These are phyloP conservation scores for Mariannaea sp. DNA, from an alignment of 2,329 filamentous ascomycete species.

Conservation along the genomic window DNA sequence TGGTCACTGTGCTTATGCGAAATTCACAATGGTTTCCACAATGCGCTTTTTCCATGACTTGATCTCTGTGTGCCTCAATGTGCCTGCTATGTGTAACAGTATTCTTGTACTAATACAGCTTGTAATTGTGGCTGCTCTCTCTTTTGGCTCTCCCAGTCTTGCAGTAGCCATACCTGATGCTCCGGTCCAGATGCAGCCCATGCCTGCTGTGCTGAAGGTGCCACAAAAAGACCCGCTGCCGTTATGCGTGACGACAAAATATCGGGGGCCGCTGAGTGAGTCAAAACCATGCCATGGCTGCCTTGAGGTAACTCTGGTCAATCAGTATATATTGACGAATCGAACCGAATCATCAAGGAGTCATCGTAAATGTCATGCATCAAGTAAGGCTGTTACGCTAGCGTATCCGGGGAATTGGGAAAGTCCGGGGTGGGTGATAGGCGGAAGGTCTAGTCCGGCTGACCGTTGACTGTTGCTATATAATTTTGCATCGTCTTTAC, in stretches of 20 bases:
- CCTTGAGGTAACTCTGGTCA: too few relatives aligned
- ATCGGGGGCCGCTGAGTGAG: constrained; percentile 3
- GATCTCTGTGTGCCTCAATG: constrained; percentile 15
- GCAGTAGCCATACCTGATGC: too few relatives aligned
- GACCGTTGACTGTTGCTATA: neutral
- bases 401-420: constrained; percentile 1
- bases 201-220: neutral
- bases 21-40: constrained; percentile 63
- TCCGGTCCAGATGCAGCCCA: neutral
- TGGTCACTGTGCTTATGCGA: constrained; percentile 62
- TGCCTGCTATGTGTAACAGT: constrained; percentile 21
- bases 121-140: neutral
- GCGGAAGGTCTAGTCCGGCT: neutral
- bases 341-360: neutral
- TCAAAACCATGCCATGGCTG: constrained; percentile 1
- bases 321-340: neutral
- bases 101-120: neutral
- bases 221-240: too few relatives aligned
- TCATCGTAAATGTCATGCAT: constrained; percentile 12
- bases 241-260: too few relatives aligned
- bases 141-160: neutral
- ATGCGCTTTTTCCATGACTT: constrained; percentile 17
- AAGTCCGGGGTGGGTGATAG: constrained; percentile 9
- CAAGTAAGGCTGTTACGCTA: constrained; percentile 7
- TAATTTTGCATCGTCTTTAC: too few relatives aligned